A percentile compares a stretch with the other conserved stretches of the same genome.
These are phyloP conservation scores for Rhizoclosmatium sp. DNA, from an alignment of 192 early-diverging fungal species.

Conservation along the genomic window DNA sequence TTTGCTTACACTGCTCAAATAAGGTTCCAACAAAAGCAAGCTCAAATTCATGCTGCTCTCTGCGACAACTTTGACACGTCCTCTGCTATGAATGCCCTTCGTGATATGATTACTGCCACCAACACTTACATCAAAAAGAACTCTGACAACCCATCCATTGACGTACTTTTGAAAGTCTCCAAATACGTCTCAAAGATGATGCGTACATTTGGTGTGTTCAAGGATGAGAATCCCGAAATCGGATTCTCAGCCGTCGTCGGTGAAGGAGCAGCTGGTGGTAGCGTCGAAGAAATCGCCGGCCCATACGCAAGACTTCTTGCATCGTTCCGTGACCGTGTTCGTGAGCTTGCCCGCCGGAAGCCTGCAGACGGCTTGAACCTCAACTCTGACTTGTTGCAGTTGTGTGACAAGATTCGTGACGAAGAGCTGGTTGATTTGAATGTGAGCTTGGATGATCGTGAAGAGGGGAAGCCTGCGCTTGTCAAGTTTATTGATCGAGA, in stretches of 20 bases:
- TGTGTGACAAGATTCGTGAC: conserved; percentile 91
- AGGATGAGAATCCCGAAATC: conserved; percentile 67
- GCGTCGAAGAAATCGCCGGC: conserved; percentile 70
- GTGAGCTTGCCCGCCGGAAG: conserved; percentile 73
- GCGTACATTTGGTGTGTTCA: conserved; percentile 83
- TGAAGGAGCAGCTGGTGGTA: conserved; percentile 21
- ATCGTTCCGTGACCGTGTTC: conserved; percentile 88
- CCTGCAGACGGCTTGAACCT: conserved; percentile 19
- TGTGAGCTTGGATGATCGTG: conserved; percentile 92
- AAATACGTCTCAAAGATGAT: conserved; percentile 84
- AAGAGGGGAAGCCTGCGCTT: conserved; percentile 85
- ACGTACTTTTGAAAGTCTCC: conserved; percentile 79
- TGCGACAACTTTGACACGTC: conserved; percentile 95
- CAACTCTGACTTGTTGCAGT: conserved; percentile 66
- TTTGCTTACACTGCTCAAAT: not conserved
- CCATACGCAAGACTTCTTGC: conserved; percentile 85
- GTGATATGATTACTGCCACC: conserved; percentile 76
- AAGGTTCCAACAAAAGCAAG: conserved; percentile 71
- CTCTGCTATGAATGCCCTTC: conserved; percentile 78
- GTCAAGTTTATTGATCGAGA: conserved; percentile 85
- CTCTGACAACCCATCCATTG: conserved; percentile 69
- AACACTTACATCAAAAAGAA: conserved; percentile 77
- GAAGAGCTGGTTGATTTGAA: conserved; percentile 86
- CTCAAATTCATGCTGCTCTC: conserved; percentile 81
- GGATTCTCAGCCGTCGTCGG: conserved; percentile 49